phyloP scores from a whole-genome alignment of 2,329 filamentous ascomycete genomes.

The Parafenestella ontariensis region DNA sequence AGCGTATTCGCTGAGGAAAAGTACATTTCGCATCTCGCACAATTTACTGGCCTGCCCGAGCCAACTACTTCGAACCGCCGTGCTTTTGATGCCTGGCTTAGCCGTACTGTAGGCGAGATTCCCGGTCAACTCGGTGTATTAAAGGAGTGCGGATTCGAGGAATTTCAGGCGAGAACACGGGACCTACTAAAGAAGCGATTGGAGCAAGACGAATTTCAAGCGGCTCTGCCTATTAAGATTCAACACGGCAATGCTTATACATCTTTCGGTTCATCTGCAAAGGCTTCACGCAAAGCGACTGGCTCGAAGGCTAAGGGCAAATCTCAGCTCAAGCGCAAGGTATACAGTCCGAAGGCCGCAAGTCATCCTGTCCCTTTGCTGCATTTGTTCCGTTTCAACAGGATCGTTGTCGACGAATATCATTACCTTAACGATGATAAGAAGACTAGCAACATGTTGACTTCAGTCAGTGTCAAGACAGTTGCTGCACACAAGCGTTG shows the following conservation, averaged over 20 bases:
- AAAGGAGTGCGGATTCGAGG: constrained; percentile 32
- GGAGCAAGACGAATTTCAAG: constrained; percentile 45
- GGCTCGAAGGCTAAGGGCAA: constrained; percentile 12
- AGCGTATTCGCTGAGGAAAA: constrained; percentile 53
- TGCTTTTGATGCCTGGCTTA: constrained; percentile 63
- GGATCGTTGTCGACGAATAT: constrained; percentile 70
- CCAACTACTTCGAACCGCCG: constrained; percentile 50
- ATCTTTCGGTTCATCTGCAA: constrained; percentile 20
- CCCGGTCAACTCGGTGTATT: constrained; percentile 51
- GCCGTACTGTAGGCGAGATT: constrained; percentile 52
- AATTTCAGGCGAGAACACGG: constrained; percentile 37
- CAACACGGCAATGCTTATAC: constrained; percentile 46
- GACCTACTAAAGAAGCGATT: constrained; percentile 30
- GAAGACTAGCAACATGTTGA: constrained; percentile 30
- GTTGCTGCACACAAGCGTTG: constrained; percentile 63
- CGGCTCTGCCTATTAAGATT: constrained; percentile 48
- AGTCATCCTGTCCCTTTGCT: constrained; percentile 47
- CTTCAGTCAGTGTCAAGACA: constrained; percentile 50
- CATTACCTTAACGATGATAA: constrained; percentile 59
- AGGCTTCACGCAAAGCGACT: constrained; percentile 7
- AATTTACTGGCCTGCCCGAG: constrained; percentile 57
- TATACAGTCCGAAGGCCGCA: not conserved
- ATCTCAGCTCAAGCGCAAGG: constrained; percentile 4
- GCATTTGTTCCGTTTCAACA: constrained; percentile 67
- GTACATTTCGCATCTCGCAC: constrained; percentile 60